Evolutionary conservation across 2,329 filamentous ascomycete genomes (phyloP), one percentile per base, ranked within the genome.

Genomic region (Diaporthe citrichinensis): DNA sequence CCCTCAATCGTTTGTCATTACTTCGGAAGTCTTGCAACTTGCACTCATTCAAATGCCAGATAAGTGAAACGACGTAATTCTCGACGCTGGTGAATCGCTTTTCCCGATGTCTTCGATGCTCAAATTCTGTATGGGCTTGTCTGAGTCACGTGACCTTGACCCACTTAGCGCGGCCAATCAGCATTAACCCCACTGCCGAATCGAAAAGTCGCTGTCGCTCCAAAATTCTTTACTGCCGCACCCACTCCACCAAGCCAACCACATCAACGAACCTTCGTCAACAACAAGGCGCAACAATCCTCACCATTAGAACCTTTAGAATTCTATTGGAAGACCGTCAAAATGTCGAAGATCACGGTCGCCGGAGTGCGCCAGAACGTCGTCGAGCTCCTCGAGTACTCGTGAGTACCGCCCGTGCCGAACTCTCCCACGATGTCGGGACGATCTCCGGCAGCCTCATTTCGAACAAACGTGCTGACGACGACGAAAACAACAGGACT

Each of bases 321-420:
- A 87, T 86, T 93, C 92, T 94, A 94, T 90, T 94, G 94, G 93
- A 94, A 95, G 94, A 95, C 94, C 94, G 93, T 91, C 90, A 92
- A 87, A 81, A 95, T 95, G 94, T 95, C 94, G 82, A 96, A 65
- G 36, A 76, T 76, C 81, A 89, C 86, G 83, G 84, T 82, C 85
- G 95, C 95, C 92, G 95, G 95, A 94, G 95, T 98, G 92, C 95
- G 96, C 92, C 90, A 92, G 87, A 96, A 98, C 90, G 95, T 98
- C 87, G 90, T 93, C 87, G 92, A 97, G 87, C 92, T 99, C 84
- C 94, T 99, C 84, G 93, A 98, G 85, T 98, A 98, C 94, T 98
- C 94, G 74, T 76, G 53, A 76, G 74, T 76, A n/a, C 17, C n/a
- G n/a, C n/a, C n/a, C n/a, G n/a, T n/a, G n/a, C n/a, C n/a, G n/a